Percentiles rank a stretch among this genome's conserved stretches.
Evolutionary conservation across 305 asterid genomes (phyloP).

Genomic region (Rubia occidens): DNA sequence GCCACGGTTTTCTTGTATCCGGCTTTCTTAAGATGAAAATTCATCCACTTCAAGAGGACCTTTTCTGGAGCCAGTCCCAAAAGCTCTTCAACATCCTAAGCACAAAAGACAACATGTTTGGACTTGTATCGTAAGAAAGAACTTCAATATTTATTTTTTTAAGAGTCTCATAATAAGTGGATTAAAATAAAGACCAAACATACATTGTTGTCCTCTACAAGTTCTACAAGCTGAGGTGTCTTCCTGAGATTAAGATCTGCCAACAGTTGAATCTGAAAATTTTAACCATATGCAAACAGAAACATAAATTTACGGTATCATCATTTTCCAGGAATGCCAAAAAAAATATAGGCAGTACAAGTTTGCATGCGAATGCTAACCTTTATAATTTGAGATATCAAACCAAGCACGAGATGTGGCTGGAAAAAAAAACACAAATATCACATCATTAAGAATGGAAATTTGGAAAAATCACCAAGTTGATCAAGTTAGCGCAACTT

Average conservation of each 20-base stretch:
- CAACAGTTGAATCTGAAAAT: conserved; percentile 79
- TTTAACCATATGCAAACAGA: conserved; percentile 24
- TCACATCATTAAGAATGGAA: neutral
- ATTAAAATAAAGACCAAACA: neutral
- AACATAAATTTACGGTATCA: conserved; percentile 1
- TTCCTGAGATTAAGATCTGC: conserved; percentile 96
- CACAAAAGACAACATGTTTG: conserved; percentile 20
- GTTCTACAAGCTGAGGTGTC: conserved; percentile 94
- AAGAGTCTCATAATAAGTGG: neutral
- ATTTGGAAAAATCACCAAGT: neutral
- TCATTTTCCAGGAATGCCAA: neutral
- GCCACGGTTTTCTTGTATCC: conserved; percentile 79
- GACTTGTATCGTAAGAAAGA: neutral
- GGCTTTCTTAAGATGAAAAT: conserved; percentile 90
- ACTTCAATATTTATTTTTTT: neutral
- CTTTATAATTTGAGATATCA: conserved; percentile 96
- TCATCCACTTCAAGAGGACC: conserved; percentile 90
- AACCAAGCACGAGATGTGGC: conserved; percentile 96
- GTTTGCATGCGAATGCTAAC: conserved; percentile 35
- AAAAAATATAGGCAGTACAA: neutral
- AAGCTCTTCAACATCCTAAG: conserved; percentile 92
- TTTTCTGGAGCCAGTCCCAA: conserved; percentile 95
- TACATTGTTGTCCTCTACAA: conserved; percentile 91
- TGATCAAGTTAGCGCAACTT: conserved; percentile 27
- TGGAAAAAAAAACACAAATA: conserved; percentile 32